Base-by-base conservation (phyloP, 768 basidiomycete species). In the Rhodosporidiobolus odoratus region DNA sequence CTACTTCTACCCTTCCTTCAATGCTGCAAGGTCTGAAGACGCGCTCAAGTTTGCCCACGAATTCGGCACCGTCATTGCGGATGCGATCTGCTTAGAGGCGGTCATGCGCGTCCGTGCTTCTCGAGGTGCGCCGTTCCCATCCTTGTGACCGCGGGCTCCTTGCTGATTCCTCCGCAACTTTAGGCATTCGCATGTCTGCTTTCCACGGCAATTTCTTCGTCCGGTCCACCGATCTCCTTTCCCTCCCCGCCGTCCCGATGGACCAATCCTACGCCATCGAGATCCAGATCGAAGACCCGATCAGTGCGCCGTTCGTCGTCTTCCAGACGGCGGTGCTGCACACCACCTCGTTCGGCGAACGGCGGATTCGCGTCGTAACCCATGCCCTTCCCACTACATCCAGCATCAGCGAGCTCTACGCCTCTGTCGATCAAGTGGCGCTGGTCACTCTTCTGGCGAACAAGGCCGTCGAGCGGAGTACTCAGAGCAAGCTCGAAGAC, bases 161-260 rank as follows among this genome's bases (percentile, higher is more conserved):
- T 17, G 35, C 53, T 64, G 27, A 66, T 45, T 3, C 35, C 4
- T 0, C 25, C 17, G 43, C 40, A 32, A 19, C n/a, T 21, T 3
- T 69, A 89, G 89, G 94, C 71, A 82, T 98, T 54, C 89, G 93
- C 59, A 92, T 97, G 92, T 88, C 93, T 12, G 90, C 91, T 1
- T 98, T 95, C 89, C 92, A 97, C 76, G 95, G 95, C 71, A 98
- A 97, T 82, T 96, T 97, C 83, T 98, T 98, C 78, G 92, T 96
- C 66, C 88, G 95, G 62, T 96, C 93, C 32, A 98, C 95, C 30
- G 95, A 98, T 80, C 85, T 97, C 8, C 85, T 97, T 43, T 92
- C 95, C 5, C 90, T 97, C 85, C 93, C 95, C 3, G 89, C 92
- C 13, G 94, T 98, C n/a, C 92, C 95, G 23, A 87, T 90, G 76